Conservation (phyloP, 768 basidiomycete species). For the Coprinellus micaceus region DNA sequence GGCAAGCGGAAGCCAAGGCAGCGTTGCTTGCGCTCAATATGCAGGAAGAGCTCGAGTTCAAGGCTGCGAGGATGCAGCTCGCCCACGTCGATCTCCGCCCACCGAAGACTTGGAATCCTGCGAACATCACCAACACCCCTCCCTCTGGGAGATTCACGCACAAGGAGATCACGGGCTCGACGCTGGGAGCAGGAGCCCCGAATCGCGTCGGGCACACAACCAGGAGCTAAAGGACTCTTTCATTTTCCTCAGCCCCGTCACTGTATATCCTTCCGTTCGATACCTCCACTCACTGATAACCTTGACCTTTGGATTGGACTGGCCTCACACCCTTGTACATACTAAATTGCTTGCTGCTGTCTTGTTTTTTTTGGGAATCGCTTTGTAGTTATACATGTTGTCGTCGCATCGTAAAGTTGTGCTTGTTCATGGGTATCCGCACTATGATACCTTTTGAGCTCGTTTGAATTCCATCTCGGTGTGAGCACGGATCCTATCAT, state of each 20-base stretch:
- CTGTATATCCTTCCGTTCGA: no score
- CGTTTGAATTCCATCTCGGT: no score
- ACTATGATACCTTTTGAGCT: no score
- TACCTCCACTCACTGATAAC: no score
- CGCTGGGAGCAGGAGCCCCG: not conserved
- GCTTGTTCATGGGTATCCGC: no score
- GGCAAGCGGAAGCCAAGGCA: conserved; percentile 79
- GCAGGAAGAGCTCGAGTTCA: conserved; percentile 78
- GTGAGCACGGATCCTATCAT: no score
- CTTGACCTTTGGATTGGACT: no score
- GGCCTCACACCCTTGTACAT: no score
- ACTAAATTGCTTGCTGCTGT: no score
- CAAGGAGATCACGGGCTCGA: not conserved
- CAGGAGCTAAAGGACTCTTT: not conserved
- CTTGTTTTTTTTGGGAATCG: conserved; percentile 1
- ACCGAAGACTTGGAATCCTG: conserved; percentile 71
- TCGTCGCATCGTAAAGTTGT: no score
- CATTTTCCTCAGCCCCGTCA: not conserved
- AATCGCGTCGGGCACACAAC: not conserved
- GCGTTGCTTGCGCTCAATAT: conserved; percentile 76
- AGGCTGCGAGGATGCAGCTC: conserved; percentile 74
- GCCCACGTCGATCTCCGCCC: conserved; percentile 71
- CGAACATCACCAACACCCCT: conserved; percentile 34
- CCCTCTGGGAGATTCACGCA: not conserved
- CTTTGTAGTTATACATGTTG: conserved; percentile 4